Conservation (phyloP, 306 rosid genomes). For the Betula pendula region DNA sequence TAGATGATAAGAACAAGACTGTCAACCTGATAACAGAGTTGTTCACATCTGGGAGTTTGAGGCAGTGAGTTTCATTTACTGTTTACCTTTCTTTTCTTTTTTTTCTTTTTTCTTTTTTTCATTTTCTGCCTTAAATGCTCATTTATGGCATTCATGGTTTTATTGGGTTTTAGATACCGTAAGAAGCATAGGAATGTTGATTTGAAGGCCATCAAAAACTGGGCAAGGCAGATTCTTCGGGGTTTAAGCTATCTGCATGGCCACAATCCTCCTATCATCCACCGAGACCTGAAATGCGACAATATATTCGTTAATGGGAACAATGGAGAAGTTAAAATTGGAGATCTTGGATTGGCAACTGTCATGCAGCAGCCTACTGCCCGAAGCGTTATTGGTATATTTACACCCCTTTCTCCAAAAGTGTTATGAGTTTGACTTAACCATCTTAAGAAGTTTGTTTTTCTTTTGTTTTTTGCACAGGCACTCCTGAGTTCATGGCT, state of each 20-base stretch:
- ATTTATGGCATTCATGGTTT: constrained; percentile 6
- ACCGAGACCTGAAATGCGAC: constrained; percentile 93
- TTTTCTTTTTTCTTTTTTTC: not conserved
- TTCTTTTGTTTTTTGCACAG: constrained; percentile 33
- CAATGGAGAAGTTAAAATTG: constrained; percentile 80
- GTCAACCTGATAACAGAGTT: constrained; percentile 87
- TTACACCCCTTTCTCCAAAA: not conserved
- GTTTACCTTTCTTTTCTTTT: not conserved
- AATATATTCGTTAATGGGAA: constrained; percentile 88
- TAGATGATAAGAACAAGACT: constrained; percentile 65
- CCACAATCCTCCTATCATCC: constrained; percentile 75
- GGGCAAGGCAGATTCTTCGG: constrained; percentile 90
- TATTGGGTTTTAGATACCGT: constrained; percentile 53
- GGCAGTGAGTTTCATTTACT: constrained; percentile 55
- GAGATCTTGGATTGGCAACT: constrained; percentile 91
- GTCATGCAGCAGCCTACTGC: constrained; percentile 91
- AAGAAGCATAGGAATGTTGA: constrained; percentile 70
- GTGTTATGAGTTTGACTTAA: constrained; percentile 5
- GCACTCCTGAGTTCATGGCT: constrained; percentile 98
- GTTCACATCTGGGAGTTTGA: constrained; percentile 91
- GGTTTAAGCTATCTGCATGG: constrained; percentile 80
- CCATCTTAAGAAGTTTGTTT: constrained; percentile 2
- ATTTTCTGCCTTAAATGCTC: not conserved
- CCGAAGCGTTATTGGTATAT: constrained; percentile 79
- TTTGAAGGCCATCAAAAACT: constrained; percentile 83